Evolutionary conservation across 108 stramenopile genomes (phyloP).

Genomic region (Mayamaea pseudoterrestris): DNA sequence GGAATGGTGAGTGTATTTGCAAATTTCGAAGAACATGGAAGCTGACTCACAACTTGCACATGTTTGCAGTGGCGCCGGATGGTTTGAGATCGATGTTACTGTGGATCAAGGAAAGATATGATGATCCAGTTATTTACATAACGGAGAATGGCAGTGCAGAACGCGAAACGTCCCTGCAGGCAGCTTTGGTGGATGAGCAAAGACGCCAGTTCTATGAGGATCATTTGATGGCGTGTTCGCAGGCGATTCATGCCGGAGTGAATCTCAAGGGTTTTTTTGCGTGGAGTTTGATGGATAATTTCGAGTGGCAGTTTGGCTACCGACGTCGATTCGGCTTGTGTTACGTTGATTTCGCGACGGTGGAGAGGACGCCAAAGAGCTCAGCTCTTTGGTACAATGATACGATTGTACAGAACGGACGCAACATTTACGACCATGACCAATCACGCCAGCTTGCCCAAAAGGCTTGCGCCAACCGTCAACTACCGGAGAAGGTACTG

Average conservation of each 20-base stretch:
- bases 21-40: too few species aligned
- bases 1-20: too few species aligned
- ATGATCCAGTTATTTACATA: slow-evolving; percentile 38
- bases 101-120: slow-evolving; percentile 61
- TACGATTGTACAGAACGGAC: slow-evolving; percentile 39
- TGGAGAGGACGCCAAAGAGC: slow-evolving; percentile 67
- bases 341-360: slow-evolving; percentile 79
- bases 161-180: slow-evolving; percentile 35
- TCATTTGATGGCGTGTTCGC: slow-evolving; percentile 48
- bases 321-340: slow-evolving; percentile 76
- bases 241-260: slow-evolving; percentile 62
- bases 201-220: slow-evolving; percentile 47
- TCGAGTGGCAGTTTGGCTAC: slow-evolving; percentile 91
- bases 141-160: slow-evolving; percentile 77
- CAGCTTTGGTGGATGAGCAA: slow-evolving; percentile 37
- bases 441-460: not conserved
- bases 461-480: not conserved
- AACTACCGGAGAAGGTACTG: slow-evolving; percentile 21
- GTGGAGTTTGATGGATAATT: slow-evolving; percentile 91
- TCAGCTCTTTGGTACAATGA: slow-evolving; percentile 58
- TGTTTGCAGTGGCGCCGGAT: slow-evolving; percentile 51
- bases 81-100: slow-evolving; percentile 55
- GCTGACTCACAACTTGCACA: not conserved
- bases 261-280: slow-evolving; percentile 85
- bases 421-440: slow-evolving; percentile 9